These are phyloP conservation scores for Infundibulicybe gibba DNA, from an alignment of 768 basidiomycete genomes.

Conservation along the genomic window DNA sequence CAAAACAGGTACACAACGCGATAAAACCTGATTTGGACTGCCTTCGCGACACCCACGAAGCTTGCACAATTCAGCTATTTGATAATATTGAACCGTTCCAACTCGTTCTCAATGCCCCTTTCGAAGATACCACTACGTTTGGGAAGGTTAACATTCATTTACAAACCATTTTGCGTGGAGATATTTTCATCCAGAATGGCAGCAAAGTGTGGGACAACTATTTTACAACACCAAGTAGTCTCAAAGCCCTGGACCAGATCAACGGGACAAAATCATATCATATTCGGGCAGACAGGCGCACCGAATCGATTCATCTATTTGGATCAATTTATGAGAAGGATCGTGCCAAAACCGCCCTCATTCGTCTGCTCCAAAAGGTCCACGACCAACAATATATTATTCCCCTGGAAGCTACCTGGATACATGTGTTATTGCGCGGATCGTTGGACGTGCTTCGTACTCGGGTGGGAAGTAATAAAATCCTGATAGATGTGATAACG, in stretches of 20 bases:
- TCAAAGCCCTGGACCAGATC: constrained; percentile 30
- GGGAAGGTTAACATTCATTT: constrained; percentile 31
- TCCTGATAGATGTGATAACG: constrained; percentile 37
- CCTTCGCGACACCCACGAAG: constrained; percentile 17
- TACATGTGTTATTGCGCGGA: constrained; percentile 37
- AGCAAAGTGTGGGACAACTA: constrained; percentile 43
- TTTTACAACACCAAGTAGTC: constrained; percentile 38
- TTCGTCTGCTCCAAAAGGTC: constrained; percentile 38
- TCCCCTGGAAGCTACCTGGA: constrained; percentile 23
- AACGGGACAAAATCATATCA: constrained; percentile 28
- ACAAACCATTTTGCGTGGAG: constrained; percentile 34
- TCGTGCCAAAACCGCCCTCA: constrained; percentile 24
- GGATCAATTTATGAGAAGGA: constrained; percentile 28
- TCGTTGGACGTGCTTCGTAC: constrained; percentile 32
- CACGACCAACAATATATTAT: constrained; percentile 28
- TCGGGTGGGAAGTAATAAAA: constrained; percentile 34
- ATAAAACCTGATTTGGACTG: constrained; percentile 32
- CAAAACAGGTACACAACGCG: constrained; percentile 24
- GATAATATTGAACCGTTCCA: constrained; percentile 25
- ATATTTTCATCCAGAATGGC: constrained; percentile 26
- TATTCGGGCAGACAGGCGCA: constrained; percentile 36
- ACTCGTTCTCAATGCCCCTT: constrained; percentile 34
- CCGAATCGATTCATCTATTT: constrained; percentile 32
- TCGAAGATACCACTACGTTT: constrained; percentile 27
- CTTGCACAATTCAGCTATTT: constrained; percentile 30